Base-by-base conservation (phyloP, 306 rosid species). In the Vigna angularis region DNA sequence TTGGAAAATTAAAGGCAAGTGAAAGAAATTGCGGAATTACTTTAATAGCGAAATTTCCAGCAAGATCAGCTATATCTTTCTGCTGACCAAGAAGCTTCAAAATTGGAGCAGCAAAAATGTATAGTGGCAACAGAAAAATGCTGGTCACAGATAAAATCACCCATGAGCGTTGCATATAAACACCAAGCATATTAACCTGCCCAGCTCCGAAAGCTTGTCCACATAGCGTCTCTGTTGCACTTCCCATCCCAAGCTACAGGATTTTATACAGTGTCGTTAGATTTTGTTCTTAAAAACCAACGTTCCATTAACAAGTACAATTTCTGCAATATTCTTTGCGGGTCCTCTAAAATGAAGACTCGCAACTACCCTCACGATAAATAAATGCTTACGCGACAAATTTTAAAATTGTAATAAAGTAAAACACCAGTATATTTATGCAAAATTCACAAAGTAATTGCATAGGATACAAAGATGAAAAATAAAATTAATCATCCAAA, bases 191-290 rank as follows among this genome's bases (percentile, higher is more conserved):
- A 36, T 82, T 2, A 52, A 88, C 36, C 68, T 86, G 91, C 48
- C 98, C 98, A 36, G 98, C 98, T 13, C 98, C 97, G 73, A 75
- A 92, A 20, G 98, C 97, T 88, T 94, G 98, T 36, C 98, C 97
- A 44, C 98, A 94, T 0, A 94, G 86, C 17, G 97, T 94, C 90
- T 92, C 98, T 0, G 91, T 56, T 16, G 98, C 98, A 50, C 97
- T 92, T 48, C 97, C 97, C 98, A 92, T 93, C 14, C 98, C 98
- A 81, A 93, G 83, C 92, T 88, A 52, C 75, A 84, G 2, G 70
- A 68, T 81, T 64, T 57, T 6, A 53, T n/a, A 38, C 20, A 56
- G 6, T 59, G 57, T 57, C 62, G 48, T 74, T 57, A 79, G 47
- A 64, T 57, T 44, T 3, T 30, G 71, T 18, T 49, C 85, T n/a